A percentile compares a stretch with the other conserved stretches of the same genome.
Conservation (phyloP, 2,329 filamentous ascomycete species). For the Alternaria metachromatica region DNA sequence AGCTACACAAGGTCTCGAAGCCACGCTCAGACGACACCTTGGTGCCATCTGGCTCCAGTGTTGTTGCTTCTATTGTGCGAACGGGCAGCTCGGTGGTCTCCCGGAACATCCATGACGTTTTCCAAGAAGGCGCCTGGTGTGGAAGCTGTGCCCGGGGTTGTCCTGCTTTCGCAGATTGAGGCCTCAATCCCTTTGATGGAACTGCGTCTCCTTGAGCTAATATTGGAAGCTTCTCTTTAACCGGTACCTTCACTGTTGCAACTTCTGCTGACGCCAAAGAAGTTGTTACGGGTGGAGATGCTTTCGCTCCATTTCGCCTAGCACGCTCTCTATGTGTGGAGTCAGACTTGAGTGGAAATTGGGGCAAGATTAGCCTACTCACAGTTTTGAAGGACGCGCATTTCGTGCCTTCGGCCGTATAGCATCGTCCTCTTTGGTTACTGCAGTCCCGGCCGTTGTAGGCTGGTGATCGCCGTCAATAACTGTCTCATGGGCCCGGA, state of each 20-base stretch:
- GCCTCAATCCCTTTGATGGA: not conserved
- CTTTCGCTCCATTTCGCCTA: not conserved
- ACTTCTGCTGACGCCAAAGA: not conserved
- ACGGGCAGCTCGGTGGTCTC: conserved; percentile 10
- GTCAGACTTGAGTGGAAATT: not conserved
- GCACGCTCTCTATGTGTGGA: not conserved
- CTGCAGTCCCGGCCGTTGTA: not conserved
- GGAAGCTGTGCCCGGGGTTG: not conserved
- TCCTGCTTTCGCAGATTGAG: not conserved
- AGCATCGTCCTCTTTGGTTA: not conserved
- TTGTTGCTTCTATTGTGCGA: conserved; percentile 10
- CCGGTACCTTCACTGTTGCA: not conserved
- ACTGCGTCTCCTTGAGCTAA: not conserved
- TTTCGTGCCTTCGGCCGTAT: not conserved
- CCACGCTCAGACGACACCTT: conserved; percentile 17
- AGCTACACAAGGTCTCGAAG: conserved; percentile 27
- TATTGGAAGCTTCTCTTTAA: not conserved
- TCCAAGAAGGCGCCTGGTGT: not conserved
- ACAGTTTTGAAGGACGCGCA: not conserved
- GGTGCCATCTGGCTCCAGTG: conserved; percentile 5
- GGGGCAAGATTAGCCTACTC: not conserved
- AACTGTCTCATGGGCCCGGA: not conserved
- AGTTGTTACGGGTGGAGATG: not conserved
- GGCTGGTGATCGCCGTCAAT: not conserved
- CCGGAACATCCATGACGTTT: conserved; percentile 23